Base-by-base conservation (phyloP, 2,329 filamentous ascomycete species). In the Xylaria sp. region DNA sequence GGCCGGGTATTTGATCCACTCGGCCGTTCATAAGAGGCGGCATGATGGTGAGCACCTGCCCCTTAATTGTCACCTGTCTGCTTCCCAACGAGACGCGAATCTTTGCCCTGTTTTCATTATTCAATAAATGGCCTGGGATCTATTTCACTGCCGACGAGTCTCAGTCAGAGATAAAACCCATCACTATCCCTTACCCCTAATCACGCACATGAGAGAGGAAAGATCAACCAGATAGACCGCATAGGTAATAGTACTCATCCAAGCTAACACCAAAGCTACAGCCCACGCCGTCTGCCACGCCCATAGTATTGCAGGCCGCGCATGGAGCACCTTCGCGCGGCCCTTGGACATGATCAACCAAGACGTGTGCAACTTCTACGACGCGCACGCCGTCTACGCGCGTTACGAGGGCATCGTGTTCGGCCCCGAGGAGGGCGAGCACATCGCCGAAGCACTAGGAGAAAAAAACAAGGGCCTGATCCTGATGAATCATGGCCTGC, bases 291-390 rank as follows among this genome's bases (percentile, higher is more conserved):
- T 87, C 35, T 89, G 85, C 71, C 88, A 91, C 68, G 83, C 84
- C 2, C 88, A 91, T 70, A 83, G 81, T n/a, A 78, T 78, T 46
- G 79, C 81, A 11, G 88, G 88, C 0, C 84, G 87, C 51, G 87
- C 87, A 1, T 90, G 86, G 85, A 83, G 80, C 55, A 78, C 79
- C 1, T 90, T 91, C 68, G 85, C 79, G 1, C 78, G 76, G 30
- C 82, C 81, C 1, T 76, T 91, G 16, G 87, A 90, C 61, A 90
- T 90, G 86, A 75, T 90, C 57, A 88, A 83, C 55, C 87, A 85
- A 74, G 88, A 86, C 70, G 80, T 86, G 2, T 83, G 82, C 68
- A 84, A 83, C 65, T 80, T 91, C 63, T 83, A 88, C 71, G 79
- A 84, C 16, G 80, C 83, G 4, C 86, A 89, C 67, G 80, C 80